A percentile compares a stretch with the other conserved stretches of the same genome.
These are phyloP conservation scores for Lasiodiplodia sp. DNA, from an alignment of 2,329 filamentous ascomycete species.

Conservation along the genomic window DNA sequence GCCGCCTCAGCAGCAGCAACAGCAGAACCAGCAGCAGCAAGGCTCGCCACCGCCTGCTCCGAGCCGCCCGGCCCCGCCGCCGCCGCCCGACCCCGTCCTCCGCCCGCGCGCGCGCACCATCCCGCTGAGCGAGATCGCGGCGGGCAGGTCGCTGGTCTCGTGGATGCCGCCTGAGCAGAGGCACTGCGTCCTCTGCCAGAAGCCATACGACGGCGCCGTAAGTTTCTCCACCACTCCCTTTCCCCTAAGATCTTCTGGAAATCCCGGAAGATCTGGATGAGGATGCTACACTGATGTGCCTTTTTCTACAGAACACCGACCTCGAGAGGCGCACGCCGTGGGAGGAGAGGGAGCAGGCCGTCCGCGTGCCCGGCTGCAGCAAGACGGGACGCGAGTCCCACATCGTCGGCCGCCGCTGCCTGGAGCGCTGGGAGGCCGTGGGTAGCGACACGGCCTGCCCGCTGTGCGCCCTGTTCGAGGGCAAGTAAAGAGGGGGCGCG, in stretches of 20 bases:
- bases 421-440: not conserved
- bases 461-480: slow-evolving; percentile 48
- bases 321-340: slow-evolving; percentile 10
- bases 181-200: not conserved
- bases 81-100: not conserved
- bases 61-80: not conserved
- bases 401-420: slow-evolving; percentile 2
- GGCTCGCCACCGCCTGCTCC: not conserved
- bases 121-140: slow-evolving; percentile 2
- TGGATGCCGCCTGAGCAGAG: slow-evolving; percentile 2
- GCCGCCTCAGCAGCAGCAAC: not conserved
- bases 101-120: not conserved
- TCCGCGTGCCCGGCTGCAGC: not conserved
- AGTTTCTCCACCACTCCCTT: not conserved
- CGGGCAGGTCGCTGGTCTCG: not conserved
- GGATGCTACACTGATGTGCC: slow-evolving; percentile 3
- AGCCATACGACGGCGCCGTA: slow-evolving; percentile 7
- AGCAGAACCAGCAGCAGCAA: not conserved
- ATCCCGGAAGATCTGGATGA: too few species aligned
- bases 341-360: slow-evolving; percentile 22
- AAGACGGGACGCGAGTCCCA: not conserved
- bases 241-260: not conserved
- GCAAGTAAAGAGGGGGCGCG: not conserved
- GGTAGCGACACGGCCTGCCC: slow-evolving; percentile 29
- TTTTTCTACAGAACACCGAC: not conserved